A percentile compares a stretch with the other conserved stretches of the same genome.
Conservation (phyloP, 768 basidiomycete species). For the Termitomyces heimii region DNA sequence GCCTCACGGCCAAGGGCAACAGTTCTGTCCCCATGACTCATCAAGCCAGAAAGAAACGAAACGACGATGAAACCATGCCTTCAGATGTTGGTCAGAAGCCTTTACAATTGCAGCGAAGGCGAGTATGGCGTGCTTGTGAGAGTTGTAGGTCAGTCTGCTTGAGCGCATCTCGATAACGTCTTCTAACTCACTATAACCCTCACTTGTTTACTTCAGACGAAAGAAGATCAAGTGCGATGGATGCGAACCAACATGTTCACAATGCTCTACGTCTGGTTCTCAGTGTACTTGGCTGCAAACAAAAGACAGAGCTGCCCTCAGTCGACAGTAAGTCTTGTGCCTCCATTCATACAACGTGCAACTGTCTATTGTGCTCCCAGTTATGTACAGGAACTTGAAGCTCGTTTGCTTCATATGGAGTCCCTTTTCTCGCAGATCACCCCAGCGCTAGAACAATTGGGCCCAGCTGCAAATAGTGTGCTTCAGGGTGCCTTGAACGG, state of each 20-base stretch:
- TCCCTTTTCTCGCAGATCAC: slow-evolving; percentile 78
- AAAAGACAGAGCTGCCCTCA: slow-evolving; percentile 84
- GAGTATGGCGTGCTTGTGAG: slow-evolving; percentile 90
- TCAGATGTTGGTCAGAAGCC: slow-evolving; percentile 61
- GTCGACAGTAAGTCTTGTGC: slow-evolving; percentile 66
- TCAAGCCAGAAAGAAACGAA: slow-evolving; percentile 74
- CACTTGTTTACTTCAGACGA: slow-evolving; percentile 40
- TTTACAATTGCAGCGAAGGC: slow-evolving; percentile 67
- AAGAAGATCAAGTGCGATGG: slow-evolving; percentile 96
- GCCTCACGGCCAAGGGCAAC: slow-evolving; percentile 45
- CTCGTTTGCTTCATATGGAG: slow-evolving; percentile 84
- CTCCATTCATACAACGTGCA: neutral
- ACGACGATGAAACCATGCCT: slow-evolving; percentile 51
- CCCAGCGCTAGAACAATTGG: slow-evolving; percentile 70
- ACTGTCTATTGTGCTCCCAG: slow-evolving; percentile 29
- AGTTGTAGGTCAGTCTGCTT: slow-evolving; percentile 63
- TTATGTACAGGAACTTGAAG: slow-evolving; percentile 90
- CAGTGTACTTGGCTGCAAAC: slow-evolving; percentile 89
- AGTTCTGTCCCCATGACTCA: slow-evolving; percentile 41
- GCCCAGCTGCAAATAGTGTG: slow-evolving; percentile 42
- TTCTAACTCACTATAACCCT: slow-evolving; percentile 5
- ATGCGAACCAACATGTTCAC: slow-evolving; percentile 79
- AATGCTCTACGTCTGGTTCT: slow-evolving; percentile 68
- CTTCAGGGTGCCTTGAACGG: slow-evolving; percentile 26
- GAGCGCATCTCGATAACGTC: slow-evolving; percentile 12